These are phyloP conservation scores for Polyporus tsugae DNA, from an alignment of 1,284 basidiomycete species.

Conservation along the genomic window DNA sequence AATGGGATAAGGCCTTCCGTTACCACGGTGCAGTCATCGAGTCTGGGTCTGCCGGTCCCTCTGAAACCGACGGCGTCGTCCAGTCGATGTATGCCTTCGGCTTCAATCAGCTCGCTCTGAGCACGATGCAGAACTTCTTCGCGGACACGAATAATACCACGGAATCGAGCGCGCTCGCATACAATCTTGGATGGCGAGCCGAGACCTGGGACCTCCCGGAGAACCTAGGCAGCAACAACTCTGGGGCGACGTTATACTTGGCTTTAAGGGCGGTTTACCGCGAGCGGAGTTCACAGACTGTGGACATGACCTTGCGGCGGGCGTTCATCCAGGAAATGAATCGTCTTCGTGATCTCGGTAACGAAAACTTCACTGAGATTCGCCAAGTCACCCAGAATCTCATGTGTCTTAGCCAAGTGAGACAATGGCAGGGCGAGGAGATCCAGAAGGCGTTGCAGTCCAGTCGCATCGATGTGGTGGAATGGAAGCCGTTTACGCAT, in stretches of 20 bases:
- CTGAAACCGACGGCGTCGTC: constrained; percentile 65
- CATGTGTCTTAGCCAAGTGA: constrained; percentile 82
- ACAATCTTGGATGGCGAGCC: constrained; percentile 89
- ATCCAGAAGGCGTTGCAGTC: constrained; percentile 48
- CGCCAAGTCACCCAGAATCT: constrained; percentile 71
- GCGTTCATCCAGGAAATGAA: constrained; percentile 69
- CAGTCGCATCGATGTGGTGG: constrained; percentile 44
- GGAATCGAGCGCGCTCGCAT: constrained; percentile 63
- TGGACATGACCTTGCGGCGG: constrained; percentile 57
- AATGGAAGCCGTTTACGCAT: constrained; percentile 54
- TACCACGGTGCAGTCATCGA: constrained; percentile 90
- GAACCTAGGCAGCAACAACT: constrained; percentile 48
- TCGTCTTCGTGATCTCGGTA: constrained; percentile 70
- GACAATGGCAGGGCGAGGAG: constrained; percentile 56
- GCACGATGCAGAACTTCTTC: constrained; percentile 57
- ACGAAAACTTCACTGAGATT: constrained; percentile 82
- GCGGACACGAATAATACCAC: constrained; percentile 45
- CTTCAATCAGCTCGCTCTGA: constrained; percentile 83
- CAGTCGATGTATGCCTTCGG: constrained; percentile 88
- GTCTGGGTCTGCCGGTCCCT: constrained; percentile 51
- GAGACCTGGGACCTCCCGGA: constrained; percentile 93
- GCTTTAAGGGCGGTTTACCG: constrained; percentile 83
- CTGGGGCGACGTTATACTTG: constrained; percentile 76
- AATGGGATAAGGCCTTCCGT: constrained; percentile 91
- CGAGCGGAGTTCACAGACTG: constrained; percentile 62